Evolutionary conservation across 768 basidiomycete genomes (phyloP).

Genomic region (Serpula lacrymans): DNA sequence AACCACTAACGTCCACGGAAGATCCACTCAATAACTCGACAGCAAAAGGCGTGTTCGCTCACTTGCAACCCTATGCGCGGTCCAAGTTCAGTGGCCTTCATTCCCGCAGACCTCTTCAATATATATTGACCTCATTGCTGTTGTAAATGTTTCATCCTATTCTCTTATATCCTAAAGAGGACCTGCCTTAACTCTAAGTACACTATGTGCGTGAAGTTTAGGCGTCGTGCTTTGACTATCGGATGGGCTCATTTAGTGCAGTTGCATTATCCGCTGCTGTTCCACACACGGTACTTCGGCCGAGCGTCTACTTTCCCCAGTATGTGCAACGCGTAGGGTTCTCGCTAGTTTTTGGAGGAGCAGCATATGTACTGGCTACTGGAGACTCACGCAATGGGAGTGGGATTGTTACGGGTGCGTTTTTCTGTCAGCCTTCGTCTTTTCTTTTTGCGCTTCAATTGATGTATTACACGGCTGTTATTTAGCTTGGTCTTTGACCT

Average conservation of each 20-base stretch:
- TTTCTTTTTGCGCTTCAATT: not conserved
- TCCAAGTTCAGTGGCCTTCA: slow-evolving; percentile 25
- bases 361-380: slow-evolving; percentile 37
- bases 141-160: too few species aligned
- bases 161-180: slow-evolving; percentile 13
- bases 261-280: slow-evolving; percentile 35
- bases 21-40: not conserved
- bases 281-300: slow-evolving; percentile 29
- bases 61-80: slow-evolving; percentile 25
- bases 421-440: not conserved
- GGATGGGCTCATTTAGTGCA: slow-evolving; percentile 10
- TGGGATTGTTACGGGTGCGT: slow-evolving; percentile 38
- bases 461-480: not conserved
- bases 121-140: slow-evolving; percentile 12
- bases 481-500: slow-evolving; percentile 45
- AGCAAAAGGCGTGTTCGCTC: slow-evolving; percentile 21
- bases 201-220: slow-evolving; percentile 28
- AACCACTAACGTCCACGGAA: not conserved
- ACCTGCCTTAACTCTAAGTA: slow-evolving; percentile 27
- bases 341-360: slow-evolving; percentile 39
- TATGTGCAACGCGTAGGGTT: slow-evolving; percentile 43
- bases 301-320: slow-evolving; percentile 33
- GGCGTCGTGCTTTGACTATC: not conserved
- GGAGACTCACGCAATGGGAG: slow-evolving; percentile 43
- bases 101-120: not conserved